Evolutionary conservation across 1,284 basidiomycete species (phyloP).

Genomic region (Thelephora terrestris): DNA sequence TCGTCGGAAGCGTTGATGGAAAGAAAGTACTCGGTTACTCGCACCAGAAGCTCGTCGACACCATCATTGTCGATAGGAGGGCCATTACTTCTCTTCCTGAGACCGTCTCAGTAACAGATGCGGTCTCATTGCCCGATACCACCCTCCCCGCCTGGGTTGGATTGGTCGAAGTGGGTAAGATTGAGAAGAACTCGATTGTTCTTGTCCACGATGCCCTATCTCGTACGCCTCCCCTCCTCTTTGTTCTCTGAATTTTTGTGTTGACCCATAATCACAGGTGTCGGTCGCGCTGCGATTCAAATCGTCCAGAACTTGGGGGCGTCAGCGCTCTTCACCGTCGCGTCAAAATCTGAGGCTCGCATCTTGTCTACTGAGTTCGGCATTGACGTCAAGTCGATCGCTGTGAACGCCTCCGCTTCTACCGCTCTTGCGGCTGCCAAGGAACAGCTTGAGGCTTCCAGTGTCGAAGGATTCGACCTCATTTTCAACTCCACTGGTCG

Average conservation of each 20-base stretch:
- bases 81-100: conserved; percentile 5
- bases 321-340: conserved; percentile 8
- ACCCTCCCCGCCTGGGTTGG: conserved; percentile 19
- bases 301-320: neutral
- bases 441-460: neutral
- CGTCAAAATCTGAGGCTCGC: conserved; percentile 6
- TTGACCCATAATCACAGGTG: neutral
- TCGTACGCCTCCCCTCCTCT: conserved; percentile 9
- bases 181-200: conserved; percentile 15
- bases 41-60: neutral
- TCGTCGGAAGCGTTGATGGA: neutral
- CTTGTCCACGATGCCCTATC: conserved; percentile 19
- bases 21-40: neutral
- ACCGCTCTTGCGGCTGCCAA: neutral
- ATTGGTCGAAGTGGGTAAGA: conserved; percentile 12
- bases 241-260: conserved; percentile 1
- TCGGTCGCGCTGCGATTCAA: conserved; percentile 3
- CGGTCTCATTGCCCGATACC: conserved; percentile 12
- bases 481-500: conserved; percentile 18
- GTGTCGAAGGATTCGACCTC: conserved; percentile 4
- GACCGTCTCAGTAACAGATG: conserved; percentile 10
- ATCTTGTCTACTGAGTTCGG: conserved; percentile 1
- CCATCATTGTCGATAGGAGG: neutral
- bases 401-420: conserved; percentile 8
- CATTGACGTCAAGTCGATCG: neutral